phyloP scores from a whole-genome alignment of 1,284 basidiomycete species.

The Tilletia horrida region DNA sequence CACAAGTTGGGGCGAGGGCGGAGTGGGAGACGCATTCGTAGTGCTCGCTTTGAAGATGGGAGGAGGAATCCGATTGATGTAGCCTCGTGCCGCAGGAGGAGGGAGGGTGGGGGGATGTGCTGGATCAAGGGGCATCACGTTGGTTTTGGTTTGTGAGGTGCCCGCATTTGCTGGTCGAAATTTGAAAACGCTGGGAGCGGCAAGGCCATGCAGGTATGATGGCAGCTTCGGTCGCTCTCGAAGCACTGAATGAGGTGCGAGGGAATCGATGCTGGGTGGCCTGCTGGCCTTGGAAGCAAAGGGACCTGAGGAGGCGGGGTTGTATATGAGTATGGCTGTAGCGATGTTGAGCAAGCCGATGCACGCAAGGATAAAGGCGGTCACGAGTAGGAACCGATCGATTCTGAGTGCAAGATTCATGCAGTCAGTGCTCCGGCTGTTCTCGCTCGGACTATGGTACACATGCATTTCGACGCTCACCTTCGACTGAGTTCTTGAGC shows the following conservation, averaged over 20 bases:
- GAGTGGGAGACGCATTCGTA: background rate
- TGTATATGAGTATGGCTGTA: conserved; percentile 9
- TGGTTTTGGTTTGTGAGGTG: background rate
- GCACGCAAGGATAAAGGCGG: background rate
- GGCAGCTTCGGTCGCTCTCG: conserved; percentile 1
- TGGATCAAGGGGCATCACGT: background rate
- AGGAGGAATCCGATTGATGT: background rate
- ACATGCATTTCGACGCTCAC: background rate
- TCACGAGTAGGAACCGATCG: background rate
- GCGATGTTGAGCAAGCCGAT: conserved; percentile 2
- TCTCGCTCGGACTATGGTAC: background rate
- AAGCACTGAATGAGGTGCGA: background rate
- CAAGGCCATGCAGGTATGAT: conserved; percentile 7
- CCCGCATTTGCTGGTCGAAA: background rate
- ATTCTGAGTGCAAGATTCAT: background rate
- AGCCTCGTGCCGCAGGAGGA: conserved; percentile 1
- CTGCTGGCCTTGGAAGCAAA: background rate
- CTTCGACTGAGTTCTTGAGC: conserved; percentile 16
- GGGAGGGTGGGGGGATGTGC: background rate
- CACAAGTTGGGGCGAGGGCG: background rate
- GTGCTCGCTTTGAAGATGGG: background rate
- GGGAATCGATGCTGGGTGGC: background rate
- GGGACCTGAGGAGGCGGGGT: conserved; percentile 2
- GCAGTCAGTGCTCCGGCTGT: background rate
- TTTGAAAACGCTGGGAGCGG: background rate